Evolutionary conservation across 768 basidiomycete species (phyloP), one percentile per base, ranked within the genome.

Genomic region (Coprinellus micaceus): DNA sequence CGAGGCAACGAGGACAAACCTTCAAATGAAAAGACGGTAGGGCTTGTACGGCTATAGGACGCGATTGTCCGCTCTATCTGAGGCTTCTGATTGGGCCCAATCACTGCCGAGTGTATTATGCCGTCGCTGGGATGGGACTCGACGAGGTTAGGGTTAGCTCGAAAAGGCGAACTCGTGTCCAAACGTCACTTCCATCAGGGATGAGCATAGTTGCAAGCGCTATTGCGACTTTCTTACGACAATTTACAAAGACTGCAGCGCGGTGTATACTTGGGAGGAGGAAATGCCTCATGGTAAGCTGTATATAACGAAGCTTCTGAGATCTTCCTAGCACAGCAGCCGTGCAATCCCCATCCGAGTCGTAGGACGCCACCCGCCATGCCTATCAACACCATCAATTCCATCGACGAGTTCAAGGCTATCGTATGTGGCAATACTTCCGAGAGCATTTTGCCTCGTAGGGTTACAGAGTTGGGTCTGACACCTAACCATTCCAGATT

Each of bases 401-500:
- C 48, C 41, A 29, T 59, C 26, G 24, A 29, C 1, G 15, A 61
- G 28, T 61, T 61, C 55, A 45, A 48, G 29, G 19, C 5, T 4
- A 36, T 61, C 36, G 61, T 61, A 46, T 25, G 58, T 49, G 25
- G 17, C 33, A 25, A 12, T 19, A 37, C 30, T n/a, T n/a, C n/a
- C n/a, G n/a, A n/a, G n/a, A n/a, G n/a, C n/a, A n/a, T n/a, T n/a
- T n/a, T n/a, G n/a, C n/a, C n/a, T n/a, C n/a, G n/a, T n/a, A n/a
- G n/a, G n/a, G n/a, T n/a, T n/a, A 6, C 10, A 21, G 17, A 19
- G 36, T 39, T 12, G 10, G 15, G 26, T 19, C 5, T 9, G 10
- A 4, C 26, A 24, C 11, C 7, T 19, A 5, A 11, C 11, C 44
- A 19, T n/a, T 24, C 3, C 58, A 77, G 79, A 82, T 85, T 63